Evolutionary conservation across 345 rosid species (phyloP), one percentile per base, ranked within the genome.

Genomic region (Clarkia xantiana): DNA sequence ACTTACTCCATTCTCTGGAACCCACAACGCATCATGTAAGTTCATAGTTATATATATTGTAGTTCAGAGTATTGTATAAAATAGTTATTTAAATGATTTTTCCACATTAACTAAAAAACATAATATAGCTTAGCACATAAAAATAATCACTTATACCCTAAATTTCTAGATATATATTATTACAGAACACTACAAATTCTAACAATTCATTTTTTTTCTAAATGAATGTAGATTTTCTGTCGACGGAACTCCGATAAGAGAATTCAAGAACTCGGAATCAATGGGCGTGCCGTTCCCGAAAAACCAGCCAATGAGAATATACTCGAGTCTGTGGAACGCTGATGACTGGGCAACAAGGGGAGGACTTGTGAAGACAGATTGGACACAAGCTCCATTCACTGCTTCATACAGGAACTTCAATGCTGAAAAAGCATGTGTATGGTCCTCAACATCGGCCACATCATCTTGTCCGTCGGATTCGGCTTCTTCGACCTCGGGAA

Each of bases 331-430:
- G 7, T 78, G 84, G 81, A 75, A 79, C 49, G 85, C 73, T 0
- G 85, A 73, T 25, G 77, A 71, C 44, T 75, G 84, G 84, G 84
- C 84, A 0, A 78, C 81, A 1, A 70, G 81, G 54, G 84, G 81
- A 14, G 81, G 81, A 12, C 67, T 68, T 7, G 66, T 79, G 42
- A 79, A 76, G 68, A 79, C 77, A 14, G 79, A 73, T 57, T 76
- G 85, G 85, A 63, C 64, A 15, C 58, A 68, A 53, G 82, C 82
- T 39, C 85, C 85, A 14, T 79, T 79, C 62, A 79, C 76, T 25
- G 79, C 82, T 41, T 65, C 80, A 0, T 78, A 69, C 58, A 67
- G 74, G 57, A 72, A 72, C 47, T 65, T 80, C 40, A 67, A 58
- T 23, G 65, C 66, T 11, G 44, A 48, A 20, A 36, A 53, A 17